Evolutionary conservation across 2,329 filamentous ascomycete genomes (phyloP).

Genomic region (Lachnum nothofagi): DNA sequence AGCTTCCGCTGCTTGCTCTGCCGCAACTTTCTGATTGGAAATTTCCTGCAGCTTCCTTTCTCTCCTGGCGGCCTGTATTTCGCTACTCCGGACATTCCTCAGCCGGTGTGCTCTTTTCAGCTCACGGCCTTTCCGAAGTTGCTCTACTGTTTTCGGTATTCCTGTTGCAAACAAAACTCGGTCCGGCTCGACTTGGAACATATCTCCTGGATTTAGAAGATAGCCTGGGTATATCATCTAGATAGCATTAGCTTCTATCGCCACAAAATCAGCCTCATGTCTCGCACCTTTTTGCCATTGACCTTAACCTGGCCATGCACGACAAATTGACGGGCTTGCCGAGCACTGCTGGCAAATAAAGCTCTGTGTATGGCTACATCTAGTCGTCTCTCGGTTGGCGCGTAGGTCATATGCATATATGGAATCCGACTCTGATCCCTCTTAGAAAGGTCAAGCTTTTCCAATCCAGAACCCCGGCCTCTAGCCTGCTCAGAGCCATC

Average conservation of each 20-base stretch:
- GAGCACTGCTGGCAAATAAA: constrained; percentile 85
- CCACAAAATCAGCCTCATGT: neutral
- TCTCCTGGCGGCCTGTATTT: constrained; percentile 19
- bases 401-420: constrained; percentile 95
- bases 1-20: constrained; percentile 16
- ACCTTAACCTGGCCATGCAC: constrained; percentile 90
- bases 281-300: constrained; percentile 83
- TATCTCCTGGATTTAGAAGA: constrained; percentile 90
- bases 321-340: constrained; percentile 91
- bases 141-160: constrained; percentile 51
- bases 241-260: constrained; percentile 11
- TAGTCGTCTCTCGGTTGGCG: constrained; percentile 81
- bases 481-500: constrained; percentile 81
- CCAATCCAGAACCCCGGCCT: constrained; percentile 70
- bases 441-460: constrained; percentile 22
- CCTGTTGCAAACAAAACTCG: constrained; percentile 86
- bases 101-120: constrained; percentile 9
- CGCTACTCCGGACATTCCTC: constrained; percentile 16
- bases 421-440: constrained; percentile 54
- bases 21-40: constrained; percentile 26
- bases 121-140: constrained; percentile 22
- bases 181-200: constrained; percentile 93
- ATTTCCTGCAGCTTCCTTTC: constrained; percentile 18
- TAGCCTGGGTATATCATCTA: constrained; percentile 92
- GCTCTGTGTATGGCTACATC: constrained; percentile 94